Conservation (phyloP, 805 yeast genomes). For the Yamadazyma scolyti region DNA sequence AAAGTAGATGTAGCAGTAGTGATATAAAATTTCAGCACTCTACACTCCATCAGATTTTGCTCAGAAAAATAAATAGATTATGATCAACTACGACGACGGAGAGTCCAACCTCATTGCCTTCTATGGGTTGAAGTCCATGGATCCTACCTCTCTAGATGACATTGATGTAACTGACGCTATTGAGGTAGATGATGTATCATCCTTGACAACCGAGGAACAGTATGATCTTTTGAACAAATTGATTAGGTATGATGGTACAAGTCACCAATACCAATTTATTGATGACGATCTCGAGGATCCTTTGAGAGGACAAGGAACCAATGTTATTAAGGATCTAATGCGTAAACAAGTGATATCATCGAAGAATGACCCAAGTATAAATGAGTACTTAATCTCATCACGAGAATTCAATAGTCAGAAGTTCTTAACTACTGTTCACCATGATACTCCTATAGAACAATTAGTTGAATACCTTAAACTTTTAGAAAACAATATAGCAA, state of each 20-base stretch:
- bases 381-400: conserved; percentile 32
- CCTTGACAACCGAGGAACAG: conserved; percentile 24
- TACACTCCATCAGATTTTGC: too few relatives aligned
- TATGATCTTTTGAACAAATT: conserved; percentile 25
- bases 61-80: conserved; percentile 3
- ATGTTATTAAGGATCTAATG: conserved; percentile 24
- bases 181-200: conserved; percentile 15
- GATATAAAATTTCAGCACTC: too few relatives aligned
- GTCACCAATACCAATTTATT: conserved; percentile 4
- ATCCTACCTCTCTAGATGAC: conserved; percentile 17
- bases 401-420: conserved; percentile 32
- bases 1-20: too few relatives aligned
- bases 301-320: conserved; percentile 25
- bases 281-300: conserved; percentile 32
- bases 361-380: conserved; percentile 25
- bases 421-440: conserved; percentile 33
- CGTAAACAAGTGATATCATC: conserved; percentile 20
- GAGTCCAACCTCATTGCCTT: conserved; percentile 24
- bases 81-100: conserved; percentile 31
- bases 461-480: conserved; percentile 24
- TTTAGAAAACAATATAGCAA: conserved; percentile 31
- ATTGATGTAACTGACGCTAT: conserved; percentile 11
- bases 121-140: conserved; percentile 24
- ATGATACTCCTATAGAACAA: conserved; percentile 34
- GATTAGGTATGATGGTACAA: conserved; percentile 11